Evolutionary conservation across 768 basidiomycete species (phyloP).

Genomic region (Panaeolus papilionaceus): DNA sequence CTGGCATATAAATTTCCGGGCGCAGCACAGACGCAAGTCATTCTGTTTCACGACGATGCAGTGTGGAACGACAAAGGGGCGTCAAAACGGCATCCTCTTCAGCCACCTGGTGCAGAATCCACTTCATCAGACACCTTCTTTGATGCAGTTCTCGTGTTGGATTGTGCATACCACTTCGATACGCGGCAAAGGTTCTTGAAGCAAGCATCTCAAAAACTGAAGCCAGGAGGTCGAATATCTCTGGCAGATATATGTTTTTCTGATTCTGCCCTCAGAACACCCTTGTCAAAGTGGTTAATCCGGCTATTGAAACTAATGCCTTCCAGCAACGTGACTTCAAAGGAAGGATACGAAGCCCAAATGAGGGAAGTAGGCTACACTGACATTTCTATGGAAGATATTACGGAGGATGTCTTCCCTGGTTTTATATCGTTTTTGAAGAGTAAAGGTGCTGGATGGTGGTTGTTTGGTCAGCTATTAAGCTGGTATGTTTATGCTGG

Average conservation of each 20-base stretch:
- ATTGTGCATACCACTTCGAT: constrained; percentile 74
- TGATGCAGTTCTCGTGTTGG: constrained; percentile 62
- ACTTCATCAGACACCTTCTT: constrained; percentile 31
- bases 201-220: constrained; percentile 53
- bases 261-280: constrained; percentile 30
- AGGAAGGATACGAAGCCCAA: constrained; percentile 46
- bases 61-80: constrained; percentile 38
- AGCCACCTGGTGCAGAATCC: constrained; percentile 33
- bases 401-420: constrained; percentile 63
- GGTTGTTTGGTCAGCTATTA: constrained; percentile 46
- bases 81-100: constrained; percentile 48
- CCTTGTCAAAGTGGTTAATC: constrained; percentile 34
- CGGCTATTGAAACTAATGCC: constrained; percentile 52
- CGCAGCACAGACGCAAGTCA: constrained; percentile 37
- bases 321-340: constrained; percentile 52
- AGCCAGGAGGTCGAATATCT: constrained; percentile 57
- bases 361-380: constrained; percentile 58
- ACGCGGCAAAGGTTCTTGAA: constrained; percentile 57
- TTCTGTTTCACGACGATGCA: constrained; percentile 57
- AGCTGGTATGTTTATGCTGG: constrained; percentile 43
- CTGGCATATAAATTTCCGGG: constrained; percentile 28
- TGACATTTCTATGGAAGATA: constrained; percentile 61
- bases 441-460: constrained; percentile 48
- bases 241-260: constrained; percentile 69
- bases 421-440: constrained; percentile 58